These are phyloP conservation scores for Emydomyces testavorans DNA, from an alignment of 2,329 filamentous ascomycete genomes.

Conservation along the genomic window DNA sequence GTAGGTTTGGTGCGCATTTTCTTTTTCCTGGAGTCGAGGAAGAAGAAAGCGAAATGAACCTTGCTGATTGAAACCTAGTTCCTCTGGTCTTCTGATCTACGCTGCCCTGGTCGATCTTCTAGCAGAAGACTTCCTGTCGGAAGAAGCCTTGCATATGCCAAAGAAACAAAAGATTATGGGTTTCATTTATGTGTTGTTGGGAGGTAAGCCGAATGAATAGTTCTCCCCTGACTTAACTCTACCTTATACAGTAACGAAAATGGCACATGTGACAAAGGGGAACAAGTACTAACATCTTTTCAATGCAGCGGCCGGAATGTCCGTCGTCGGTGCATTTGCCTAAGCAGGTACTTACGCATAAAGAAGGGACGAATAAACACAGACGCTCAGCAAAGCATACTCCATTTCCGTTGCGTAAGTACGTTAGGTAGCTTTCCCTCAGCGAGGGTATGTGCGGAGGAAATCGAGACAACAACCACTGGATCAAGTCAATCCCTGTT, in stretches of 20 bases:
- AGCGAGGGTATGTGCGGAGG: background rate
- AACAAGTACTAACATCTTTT: background rate
- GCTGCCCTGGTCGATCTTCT: constrained; percentile 53
- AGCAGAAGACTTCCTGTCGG: constrained; percentile 54
- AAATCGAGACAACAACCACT: background rate
- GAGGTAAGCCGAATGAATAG: constrained; percentile 33
- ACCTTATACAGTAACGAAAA: no score
- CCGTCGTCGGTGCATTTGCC: constrained; percentile 39
- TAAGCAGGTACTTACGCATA: constrained; percentile 20
- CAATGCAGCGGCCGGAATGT: constrained; percentile 32
- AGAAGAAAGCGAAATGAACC: background rate
- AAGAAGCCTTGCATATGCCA: constrained; percentile 43
- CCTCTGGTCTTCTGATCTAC: constrained; percentile 50
- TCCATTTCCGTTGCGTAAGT: background rate
- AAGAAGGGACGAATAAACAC: background rate
- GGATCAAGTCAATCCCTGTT: background rate
- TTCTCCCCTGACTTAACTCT: no score
- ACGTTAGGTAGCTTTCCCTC: background rate
- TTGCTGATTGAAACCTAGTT: constrained; percentile 28
- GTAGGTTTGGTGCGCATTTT: constrained; percentile 28
- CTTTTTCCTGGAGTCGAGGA: background rate
- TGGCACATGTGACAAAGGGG: no score
- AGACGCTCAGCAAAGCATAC: background rate
- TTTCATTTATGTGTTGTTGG: constrained; percentile 42
- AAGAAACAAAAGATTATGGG: constrained; percentile 45